Percentiles rank a stretch among this genome's conserved stretches.
Evolutionary conservation across 2,329 filamentous ascomycete species (phyloP).

Genomic region (Epichloe bromicola): DNA sequence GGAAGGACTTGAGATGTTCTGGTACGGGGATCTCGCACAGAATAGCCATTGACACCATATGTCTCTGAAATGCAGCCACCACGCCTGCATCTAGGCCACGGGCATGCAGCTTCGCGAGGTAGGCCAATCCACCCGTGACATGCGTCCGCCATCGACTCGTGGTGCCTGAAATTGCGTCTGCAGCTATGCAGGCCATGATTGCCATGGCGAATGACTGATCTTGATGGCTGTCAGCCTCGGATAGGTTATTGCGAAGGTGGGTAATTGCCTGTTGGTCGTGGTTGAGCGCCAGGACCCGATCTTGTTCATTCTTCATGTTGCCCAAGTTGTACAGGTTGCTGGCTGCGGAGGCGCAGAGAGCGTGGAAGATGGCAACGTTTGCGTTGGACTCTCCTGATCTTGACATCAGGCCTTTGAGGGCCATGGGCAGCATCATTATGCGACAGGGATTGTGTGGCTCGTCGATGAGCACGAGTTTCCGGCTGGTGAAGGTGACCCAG

Average conservation of each 20-base stretch:
- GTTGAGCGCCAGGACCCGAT: constrained; percentile 10
- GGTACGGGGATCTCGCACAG: constrained; percentile 11
- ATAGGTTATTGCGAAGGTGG: constrained; percentile 12
- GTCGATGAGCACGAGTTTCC: constrained; percentile 13
- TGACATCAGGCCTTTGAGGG: constrained; percentile 11
- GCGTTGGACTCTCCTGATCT: constrained; percentile 9
- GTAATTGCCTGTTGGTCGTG: constrained; percentile 13
- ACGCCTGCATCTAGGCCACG: constrained; percentile 6
- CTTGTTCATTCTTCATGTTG: constrained; percentile 5
- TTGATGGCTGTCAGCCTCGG: constrained; percentile 9
- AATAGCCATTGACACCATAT: constrained; percentile 14
- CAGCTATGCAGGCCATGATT: constrained; percentile 22
- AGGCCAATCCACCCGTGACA: constrained; percentile 12
- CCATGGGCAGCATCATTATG: constrained; percentile 15
- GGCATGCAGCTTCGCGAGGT: constrained; percentile 8
- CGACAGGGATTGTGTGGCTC: constrained; percentile 14
- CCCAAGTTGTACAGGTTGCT: constrained; percentile 28
- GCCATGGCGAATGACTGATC: constrained; percentile 27
- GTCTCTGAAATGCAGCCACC: constrained; percentile 10
- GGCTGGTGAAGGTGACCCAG: constrained; percentile 15
- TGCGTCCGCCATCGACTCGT: constrained; percentile 13
- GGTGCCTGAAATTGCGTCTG: constrained; percentile 14
- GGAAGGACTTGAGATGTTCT: constrained; percentile 8
- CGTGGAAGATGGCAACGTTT: constrained; percentile 13
- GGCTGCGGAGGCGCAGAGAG: constrained; percentile 24